phyloP scores from a whole-genome alignment of 1,139 yeast genomes.

The Saccharomyces hybrid region DNA sequence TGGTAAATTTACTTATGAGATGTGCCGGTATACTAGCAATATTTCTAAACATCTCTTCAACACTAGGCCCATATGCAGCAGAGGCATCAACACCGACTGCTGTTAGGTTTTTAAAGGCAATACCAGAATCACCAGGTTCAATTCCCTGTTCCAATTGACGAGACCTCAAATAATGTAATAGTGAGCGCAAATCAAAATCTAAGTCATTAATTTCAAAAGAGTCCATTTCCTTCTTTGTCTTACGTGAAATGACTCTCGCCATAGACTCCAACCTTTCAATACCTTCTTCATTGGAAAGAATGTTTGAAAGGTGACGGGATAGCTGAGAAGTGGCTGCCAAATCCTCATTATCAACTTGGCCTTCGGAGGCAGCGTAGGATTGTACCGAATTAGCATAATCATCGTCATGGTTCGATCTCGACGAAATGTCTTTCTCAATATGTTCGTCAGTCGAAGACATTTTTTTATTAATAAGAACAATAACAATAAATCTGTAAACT shows the following conservation, averaged over 20 bases:
- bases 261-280: conserved; percentile 36
- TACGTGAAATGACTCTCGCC: conserved; percentile 38
- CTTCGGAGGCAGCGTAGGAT: conserved; percentile 20
- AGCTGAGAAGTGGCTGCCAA: conserved; percentile 26
- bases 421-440: conserved; percentile 7
- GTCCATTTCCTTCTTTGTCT: conserved; percentile 35
- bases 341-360: conserved; percentile 18
- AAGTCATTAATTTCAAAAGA: conserved; percentile 34
- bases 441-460: conserved; percentile 13
- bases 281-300: conserved; percentile 30
- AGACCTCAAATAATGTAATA: conserved; percentile 35
- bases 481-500: background rate
- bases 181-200: conserved; percentile 37
- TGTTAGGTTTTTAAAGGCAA: conserved; percentile 41
- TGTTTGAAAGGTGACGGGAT: conserved; percentile 28
- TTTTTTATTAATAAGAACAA: background rate
- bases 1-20: conserved; percentile 18
- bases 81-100: conserved; percentile 47
- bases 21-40: conserved; percentile 29
- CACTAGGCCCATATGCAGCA: conserved; percentile 46
- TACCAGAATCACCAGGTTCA: conserved; percentile 43
- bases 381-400: conserved; percentile 12
- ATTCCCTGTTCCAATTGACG: conserved; percentile 38
- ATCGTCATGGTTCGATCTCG: conserved; percentile 13
- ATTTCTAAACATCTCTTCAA: conserved; percentile 37